phyloP scores from a whole-genome alignment of 495 filamentous ascomycete genomes.

The Penicillium turbatum region DNA sequence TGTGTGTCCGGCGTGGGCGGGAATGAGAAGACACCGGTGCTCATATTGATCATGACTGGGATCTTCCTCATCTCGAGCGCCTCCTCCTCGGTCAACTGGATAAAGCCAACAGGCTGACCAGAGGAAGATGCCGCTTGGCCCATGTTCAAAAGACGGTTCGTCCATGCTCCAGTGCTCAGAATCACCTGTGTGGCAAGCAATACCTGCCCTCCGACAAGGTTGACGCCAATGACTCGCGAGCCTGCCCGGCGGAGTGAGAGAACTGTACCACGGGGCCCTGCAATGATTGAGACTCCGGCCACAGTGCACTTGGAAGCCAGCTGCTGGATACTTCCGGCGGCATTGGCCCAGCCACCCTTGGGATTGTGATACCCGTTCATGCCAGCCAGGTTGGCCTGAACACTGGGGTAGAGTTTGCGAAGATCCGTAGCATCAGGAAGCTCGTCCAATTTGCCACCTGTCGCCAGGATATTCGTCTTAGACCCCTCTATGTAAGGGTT shows the following conservation, averaged over 20 bases:
- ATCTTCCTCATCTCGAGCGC: slow-evolving; percentile 9
- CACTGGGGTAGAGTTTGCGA: slow-evolving; percentile 2
- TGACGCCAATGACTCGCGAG: slow-evolving; percentile 10
- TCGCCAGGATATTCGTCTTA: neutral
- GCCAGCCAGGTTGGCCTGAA: neutral
- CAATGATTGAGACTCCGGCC: slow-evolving; percentile 21
- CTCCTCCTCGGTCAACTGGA: slow-evolving; percentile 21
- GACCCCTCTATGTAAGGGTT: slow-evolving; percentile 27
- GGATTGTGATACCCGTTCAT: slow-evolving; percentile 57
- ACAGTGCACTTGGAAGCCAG: slow-evolving; percentile 33
- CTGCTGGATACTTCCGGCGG: slow-evolving; percentile 57
- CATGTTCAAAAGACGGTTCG: slow-evolving; percentile 61
- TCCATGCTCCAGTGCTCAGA: slow-evolving; percentile 67
- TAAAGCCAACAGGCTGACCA: slow-evolving; percentile 20
- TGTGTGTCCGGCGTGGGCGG: slow-evolving; percentile 52
- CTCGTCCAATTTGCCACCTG: slow-evolving; percentile 3
- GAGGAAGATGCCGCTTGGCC: slow-evolving; percentile 61
- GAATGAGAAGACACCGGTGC: slow-evolving; percentile 68
- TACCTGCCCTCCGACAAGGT: slow-evolving; percentile 48
- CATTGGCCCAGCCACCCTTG: slow-evolving; percentile 68
- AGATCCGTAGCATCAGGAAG: slow-evolving; percentile 9
- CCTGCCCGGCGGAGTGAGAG: slow-evolving; percentile 5
- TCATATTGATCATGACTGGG: slow-evolving; percentile 57
- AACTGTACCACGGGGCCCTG: slow-evolving; percentile 17
- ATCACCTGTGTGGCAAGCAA: slow-evolving; percentile 51